Percentiles rank a stretch among this genome's conserved stretches.
Conservation (phyloP, 1,284 basidiomycete genomes). For the Marasmius oreades region DNA sequence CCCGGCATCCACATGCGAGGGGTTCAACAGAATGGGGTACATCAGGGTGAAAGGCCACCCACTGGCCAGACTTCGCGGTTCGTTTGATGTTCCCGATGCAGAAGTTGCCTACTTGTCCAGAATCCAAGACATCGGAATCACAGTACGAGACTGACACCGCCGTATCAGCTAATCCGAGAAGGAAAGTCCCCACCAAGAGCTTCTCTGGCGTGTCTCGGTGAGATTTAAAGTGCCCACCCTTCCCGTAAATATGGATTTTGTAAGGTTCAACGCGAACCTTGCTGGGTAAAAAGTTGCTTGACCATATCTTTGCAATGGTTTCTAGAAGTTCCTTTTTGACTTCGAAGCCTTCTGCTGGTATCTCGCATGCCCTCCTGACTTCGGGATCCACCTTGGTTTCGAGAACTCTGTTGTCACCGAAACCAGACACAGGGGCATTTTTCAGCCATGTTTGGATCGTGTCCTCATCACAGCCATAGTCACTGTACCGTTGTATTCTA, state of each 20-base stretch:
- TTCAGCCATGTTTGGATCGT: constrained; percentile 15
- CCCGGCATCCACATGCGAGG: constrained; percentile 22
- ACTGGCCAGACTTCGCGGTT: constrained; percentile 17
- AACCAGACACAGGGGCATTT: constrained; percentile 21
- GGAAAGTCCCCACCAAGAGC: constrained; percentile 26
- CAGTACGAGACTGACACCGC: neutral
- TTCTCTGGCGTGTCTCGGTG: constrained; percentile 29
- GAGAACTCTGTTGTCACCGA: constrained; percentile 19
- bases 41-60: constrained; percentile 37
- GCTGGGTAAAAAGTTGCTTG: constrained; percentile 19
- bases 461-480: neutral
- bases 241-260: constrained; percentile 30
- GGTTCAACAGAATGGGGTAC: constrained; percentile 27
- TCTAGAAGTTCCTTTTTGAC: constrained; percentile 21
- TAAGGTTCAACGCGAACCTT: constrained; percentile 25
- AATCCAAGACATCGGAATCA: neutral
- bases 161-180: constrained; percentile 25
- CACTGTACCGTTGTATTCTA: too few relatives aligned
- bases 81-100: constrained; percentile 11
- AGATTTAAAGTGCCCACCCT: constrained; percentile 23
- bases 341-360: constrained; percentile 22
- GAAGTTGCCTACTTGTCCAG: constrained; percentile 6
- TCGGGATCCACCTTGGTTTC: constrained; percentile 18
- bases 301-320: constrained; percentile 19
- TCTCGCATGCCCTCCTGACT: constrained; percentile 27